Conservation (phyloP, 1,284 basidiomycete species). For the Ustilago bromivora region DNA sequence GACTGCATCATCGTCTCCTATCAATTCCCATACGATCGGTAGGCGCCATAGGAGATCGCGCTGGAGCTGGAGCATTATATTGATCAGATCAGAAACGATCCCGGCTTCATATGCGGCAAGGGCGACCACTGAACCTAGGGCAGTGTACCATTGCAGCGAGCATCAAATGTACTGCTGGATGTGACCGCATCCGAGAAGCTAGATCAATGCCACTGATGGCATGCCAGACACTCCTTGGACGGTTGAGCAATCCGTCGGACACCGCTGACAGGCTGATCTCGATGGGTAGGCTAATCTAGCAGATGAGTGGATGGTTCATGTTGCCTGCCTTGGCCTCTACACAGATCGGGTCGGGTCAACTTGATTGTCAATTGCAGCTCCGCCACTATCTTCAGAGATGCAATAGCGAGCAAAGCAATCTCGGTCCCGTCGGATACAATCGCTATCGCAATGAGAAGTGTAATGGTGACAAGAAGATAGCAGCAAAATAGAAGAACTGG, state of each 20-base stretch:
- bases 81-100: neutral
- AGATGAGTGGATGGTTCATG: neutral
- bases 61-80: neutral
- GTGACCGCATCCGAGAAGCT: conserved; percentile 1
- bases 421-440: neutral
- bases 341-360: neutral
- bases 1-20: neutral
- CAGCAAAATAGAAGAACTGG: neutral
- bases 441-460: neutral
- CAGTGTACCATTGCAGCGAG: neutral
- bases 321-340: neutral
- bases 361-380: neutral
- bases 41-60: neutral
- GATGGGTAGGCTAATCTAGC: neutral
- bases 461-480: no score
- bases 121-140: neutral
- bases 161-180: neutral
- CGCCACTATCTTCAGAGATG: neutral
- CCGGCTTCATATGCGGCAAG: conserved; percentile 4
- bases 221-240: neutral
- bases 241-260: neutral
- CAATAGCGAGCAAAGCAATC: neutral
- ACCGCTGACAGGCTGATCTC: neutral
- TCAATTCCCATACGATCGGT: neutral
- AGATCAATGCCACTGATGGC: neutral